Evolutionary conservation across 257 asterid species (phyloP).

Genomic region (Linderniella brevidens): DNA sequence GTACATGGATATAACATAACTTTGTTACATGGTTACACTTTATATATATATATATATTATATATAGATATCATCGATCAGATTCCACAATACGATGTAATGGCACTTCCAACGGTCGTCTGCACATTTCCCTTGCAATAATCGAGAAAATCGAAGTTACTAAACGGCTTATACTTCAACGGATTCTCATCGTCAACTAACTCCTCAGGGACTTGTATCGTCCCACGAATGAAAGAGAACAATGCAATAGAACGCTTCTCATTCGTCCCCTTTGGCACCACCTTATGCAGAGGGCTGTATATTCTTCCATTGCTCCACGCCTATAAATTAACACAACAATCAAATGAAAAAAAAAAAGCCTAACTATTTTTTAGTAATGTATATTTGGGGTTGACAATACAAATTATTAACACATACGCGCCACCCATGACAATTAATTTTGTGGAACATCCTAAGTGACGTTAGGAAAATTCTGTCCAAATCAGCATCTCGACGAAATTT

Average conservation of each 20-base stretch:
- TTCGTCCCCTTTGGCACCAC: conserved; percentile 18
- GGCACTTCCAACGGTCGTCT: neutral
- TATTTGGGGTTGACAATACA: no score
- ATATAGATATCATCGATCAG: neutral
- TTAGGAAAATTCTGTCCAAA: no score
- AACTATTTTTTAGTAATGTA: no score
- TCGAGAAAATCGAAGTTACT: conserved; percentile 6
- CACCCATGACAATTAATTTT: no score
- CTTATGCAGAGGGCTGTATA: conserved; percentile 14
- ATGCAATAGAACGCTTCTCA: conserved; percentile 9
- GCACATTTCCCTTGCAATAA: neutral
- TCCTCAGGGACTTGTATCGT: conserved; percentile 16
- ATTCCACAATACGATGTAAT: neutral
- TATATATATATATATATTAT: no score
- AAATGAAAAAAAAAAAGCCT: neutral
- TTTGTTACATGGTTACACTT: no score
- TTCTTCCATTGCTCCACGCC: conserved; percentile 30
- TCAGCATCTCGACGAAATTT: no score
- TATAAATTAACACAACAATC: neutral
- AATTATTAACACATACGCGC: no score
- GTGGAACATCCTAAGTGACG: no score
- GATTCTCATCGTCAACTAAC: conserved; percentile 15
- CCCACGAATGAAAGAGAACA: conserved; percentile 11
- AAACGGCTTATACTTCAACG: conserved; percentile 17
- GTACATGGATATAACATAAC: no score